Evolutionary conservation across 192 early-diverging fungal species (phyloP).

Genomic region (Backusella luteola): DNA sequence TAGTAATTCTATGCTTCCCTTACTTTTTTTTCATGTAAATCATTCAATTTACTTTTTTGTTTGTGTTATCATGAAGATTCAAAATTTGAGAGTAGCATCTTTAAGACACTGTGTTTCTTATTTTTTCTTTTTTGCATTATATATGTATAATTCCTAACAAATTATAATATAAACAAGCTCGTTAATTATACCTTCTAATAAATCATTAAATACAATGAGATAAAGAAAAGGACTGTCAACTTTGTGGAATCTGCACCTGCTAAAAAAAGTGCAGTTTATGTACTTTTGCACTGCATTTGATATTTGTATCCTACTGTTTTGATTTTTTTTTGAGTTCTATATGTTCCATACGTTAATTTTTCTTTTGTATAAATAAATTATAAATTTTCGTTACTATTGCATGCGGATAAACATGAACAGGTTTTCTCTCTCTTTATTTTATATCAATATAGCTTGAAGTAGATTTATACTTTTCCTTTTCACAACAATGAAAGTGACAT

Average conservation of each 20-base stretch:
- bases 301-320: neutral
- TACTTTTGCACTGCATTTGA: neutral
- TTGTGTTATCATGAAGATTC: neutral
- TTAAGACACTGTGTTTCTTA: neutral
- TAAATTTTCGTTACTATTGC: too few relatives aligned
- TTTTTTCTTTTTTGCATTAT: neutral
- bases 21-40: neutral
- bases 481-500: neutral
- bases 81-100: neutral
- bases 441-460: neutral
- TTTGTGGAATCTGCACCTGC: neutral
- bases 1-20: neutral
- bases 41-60: neutral
- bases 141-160: neutral
- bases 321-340: neutral
- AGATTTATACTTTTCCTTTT: neutral
- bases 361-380: too few relatives aligned
- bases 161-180: neutral
- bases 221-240: slow-evolving; percentile 1
- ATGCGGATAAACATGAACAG: too few relatives aligned
- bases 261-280: neutral
- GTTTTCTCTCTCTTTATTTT: neutral
- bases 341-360: too few relatives aligned
- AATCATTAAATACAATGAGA: neutral
- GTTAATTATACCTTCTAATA: neutral